A percentile compares a stretch with the other conserved stretches of the same genome.
phyloP scores from a whole-genome alignment of 176 grass and related monocot genomes.

The Ensete glaucum region DNA sequence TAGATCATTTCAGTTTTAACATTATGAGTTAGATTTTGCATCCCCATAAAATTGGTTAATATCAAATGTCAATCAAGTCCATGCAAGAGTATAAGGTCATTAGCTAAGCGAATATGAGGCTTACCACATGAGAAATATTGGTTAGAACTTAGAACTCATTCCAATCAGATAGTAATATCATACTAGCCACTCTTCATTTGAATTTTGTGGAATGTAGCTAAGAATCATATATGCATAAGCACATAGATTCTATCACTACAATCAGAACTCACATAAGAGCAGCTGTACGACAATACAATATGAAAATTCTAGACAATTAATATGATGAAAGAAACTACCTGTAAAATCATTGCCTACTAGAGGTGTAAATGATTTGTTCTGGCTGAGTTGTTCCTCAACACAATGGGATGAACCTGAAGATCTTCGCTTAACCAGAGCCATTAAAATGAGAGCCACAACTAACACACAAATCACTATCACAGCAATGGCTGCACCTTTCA shows the following conservation, averaged over 20 bases:
- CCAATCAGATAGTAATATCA: neutral
- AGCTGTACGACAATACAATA: neutral
- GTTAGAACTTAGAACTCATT: neutral
- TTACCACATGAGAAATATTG: neutral
- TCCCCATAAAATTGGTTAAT: neutral
- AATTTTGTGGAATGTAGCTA: neutral
- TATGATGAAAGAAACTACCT: constrained; percentile 22
- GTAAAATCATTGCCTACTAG: constrained; percentile 27
- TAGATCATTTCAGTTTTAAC: too few relatives aligned
- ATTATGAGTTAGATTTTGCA: too few relatives aligned
- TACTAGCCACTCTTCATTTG: neutral
- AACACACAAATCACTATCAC: constrained; percentile 51
- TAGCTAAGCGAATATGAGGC: neutral
- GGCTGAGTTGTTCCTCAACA: constrained; percentile 49
- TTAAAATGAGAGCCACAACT: constrained; percentile 46
- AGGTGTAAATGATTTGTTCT: constrained; percentile 36
- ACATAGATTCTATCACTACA: neutral
- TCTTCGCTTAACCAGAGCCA: constrained; percentile 47
- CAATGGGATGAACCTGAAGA: constrained; percentile 43
- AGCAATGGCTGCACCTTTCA: constrained; percentile 44
- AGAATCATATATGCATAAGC: neutral
- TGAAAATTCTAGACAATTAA: neutral
- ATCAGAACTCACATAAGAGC: neutral
- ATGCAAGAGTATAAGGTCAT: neutral
- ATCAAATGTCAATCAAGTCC: neutral